Conservation (phyloP, 2,329 filamentous ascomycete species). For the Aspergillus sp. region DNA sequence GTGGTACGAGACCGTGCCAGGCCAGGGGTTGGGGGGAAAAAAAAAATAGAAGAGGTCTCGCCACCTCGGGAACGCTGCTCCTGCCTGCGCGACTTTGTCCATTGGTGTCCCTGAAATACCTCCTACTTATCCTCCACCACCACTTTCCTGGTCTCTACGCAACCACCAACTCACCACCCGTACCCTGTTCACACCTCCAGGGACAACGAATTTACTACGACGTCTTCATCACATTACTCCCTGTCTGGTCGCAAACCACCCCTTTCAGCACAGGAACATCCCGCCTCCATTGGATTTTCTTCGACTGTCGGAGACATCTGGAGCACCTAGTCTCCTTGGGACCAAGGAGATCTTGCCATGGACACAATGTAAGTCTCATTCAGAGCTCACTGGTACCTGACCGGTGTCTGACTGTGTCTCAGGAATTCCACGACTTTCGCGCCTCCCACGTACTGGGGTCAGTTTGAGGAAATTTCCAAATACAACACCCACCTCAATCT, state of each 20-base stretch:
- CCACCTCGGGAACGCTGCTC: conserved; percentile 33
- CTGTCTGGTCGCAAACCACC: no score
- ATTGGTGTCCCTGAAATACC: conserved; percentile 20
- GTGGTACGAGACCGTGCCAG: conserved; percentile 28
- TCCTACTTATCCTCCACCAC: conserved; percentile 2
- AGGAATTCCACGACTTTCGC: conserved; percentile 50
- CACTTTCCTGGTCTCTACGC: no score
- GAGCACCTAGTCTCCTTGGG: not conserved
- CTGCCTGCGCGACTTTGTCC: conserved; percentile 15
- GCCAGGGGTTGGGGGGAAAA: conserved; percentile 19
- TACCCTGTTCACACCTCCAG: no score
- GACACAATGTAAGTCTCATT: conserved; percentile 21
- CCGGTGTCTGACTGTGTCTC: conserved; percentile 5
- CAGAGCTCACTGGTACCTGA: not conserved
- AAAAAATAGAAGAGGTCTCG: conserved; percentile 26
- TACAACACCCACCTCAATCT: conserved; percentile 85
- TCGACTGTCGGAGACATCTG: not conserved
- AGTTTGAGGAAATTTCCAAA: conserved; percentile 64
- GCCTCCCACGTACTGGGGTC: conserved; percentile 61
- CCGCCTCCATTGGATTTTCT: not conserved
- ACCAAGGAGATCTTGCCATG: not conserved
- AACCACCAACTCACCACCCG: not conserved
- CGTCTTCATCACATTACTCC: no score
- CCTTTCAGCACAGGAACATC: not conserved
- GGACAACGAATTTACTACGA: no score